Conservation (phyloP, 2,329 filamentous ascomycete genomes). For the Leptographium lundbergii region DNA sequence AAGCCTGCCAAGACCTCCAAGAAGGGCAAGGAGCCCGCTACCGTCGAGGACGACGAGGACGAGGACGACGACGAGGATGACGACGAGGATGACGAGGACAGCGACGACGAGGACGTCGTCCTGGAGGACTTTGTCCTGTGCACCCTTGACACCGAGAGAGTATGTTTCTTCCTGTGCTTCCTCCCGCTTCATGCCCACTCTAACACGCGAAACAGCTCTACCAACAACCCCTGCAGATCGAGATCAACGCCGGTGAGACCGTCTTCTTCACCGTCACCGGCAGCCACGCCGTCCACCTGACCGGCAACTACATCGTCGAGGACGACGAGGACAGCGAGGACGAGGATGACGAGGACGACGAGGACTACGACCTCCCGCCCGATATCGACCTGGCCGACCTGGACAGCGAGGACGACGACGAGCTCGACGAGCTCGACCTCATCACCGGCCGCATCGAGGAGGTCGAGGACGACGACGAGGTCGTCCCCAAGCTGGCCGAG, state of each 20-base stretch:
- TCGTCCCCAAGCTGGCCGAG: conserved; percentile 47
- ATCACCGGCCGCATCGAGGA: conserved; percentile 61
- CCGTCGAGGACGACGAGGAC: conserved; percentile 9
- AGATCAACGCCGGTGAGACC: conserved; percentile 74
- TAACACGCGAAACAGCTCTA: conserved; percentile 51
- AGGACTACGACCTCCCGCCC: conserved; percentile 70
- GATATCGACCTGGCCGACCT: conserved; percentile 73
- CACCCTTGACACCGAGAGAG: conserved; percentile 86
- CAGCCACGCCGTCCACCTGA: conserved; percentile 82
- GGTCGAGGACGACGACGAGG: conserved; percentile 67
- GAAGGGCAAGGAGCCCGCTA: conserved; percentile 14
- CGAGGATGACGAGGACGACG: conserved; percentile 44
- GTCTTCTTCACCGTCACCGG: conserved; percentile 88
- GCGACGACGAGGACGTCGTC: conserved; percentile 47
- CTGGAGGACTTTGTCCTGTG: conserved; percentile 88
- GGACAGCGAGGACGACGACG: conserved; percentile 55
- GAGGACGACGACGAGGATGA: conserved; percentile 31
- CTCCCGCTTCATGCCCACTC: background rate
- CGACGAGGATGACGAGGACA: conserved; percentile 30
- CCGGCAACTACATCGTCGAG: conserved; percentile 86
- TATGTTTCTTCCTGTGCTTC: conserved; percentile 32
- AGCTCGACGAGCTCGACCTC: conserved; percentile 65
- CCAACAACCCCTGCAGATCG: conserved; percentile 92
- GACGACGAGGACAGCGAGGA: conserved; percentile 51
- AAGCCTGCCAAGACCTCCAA: conserved; percentile 2